Conservation (phyloP, 164 flowering plant species). For the grape (Vitis vinifera) region DNA sequence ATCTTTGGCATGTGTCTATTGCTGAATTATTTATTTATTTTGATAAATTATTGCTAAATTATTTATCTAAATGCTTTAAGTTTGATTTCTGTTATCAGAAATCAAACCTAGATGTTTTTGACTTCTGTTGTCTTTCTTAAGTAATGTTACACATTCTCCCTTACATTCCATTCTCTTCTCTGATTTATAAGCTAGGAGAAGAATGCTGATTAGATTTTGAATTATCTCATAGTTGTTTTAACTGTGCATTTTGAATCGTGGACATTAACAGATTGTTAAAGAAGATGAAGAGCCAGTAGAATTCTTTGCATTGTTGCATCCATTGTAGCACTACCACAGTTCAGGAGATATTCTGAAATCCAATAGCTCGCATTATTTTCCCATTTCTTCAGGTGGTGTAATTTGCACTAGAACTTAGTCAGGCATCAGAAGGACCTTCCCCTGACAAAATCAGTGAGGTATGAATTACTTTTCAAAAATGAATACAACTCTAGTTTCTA, state of each 20-base stretch:
- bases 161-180: neutral
- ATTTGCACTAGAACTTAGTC: neutral
- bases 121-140: too few species aligned
- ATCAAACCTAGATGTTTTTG: too few species aligned
- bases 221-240: neutral
- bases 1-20: too few species aligned
- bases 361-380: neutral
- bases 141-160: neutral
- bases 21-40: too few species aligned
- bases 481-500: too few species aligned
- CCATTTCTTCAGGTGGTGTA: conserved; percentile 1
- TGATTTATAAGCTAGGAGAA: neutral
- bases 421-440: neutral
- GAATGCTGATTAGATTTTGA: neutral
- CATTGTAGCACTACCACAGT: conserved; percentile 20
- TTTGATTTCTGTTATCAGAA: too few species aligned
- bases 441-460: conserved; percentile 19
- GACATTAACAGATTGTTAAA: conserved; percentile 40
- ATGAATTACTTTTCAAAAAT: neutral
- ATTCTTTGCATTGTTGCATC: conserved; percentile 34
- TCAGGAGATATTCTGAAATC: neutral
- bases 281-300: conserved; percentile 52
- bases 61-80: too few species aligned
- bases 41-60: too few species aligned
- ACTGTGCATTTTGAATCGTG: conserved; percentile 5